Conservation (phyloP, 176 grass and related monocot genomes). For the Chloris gayana region DNA sequence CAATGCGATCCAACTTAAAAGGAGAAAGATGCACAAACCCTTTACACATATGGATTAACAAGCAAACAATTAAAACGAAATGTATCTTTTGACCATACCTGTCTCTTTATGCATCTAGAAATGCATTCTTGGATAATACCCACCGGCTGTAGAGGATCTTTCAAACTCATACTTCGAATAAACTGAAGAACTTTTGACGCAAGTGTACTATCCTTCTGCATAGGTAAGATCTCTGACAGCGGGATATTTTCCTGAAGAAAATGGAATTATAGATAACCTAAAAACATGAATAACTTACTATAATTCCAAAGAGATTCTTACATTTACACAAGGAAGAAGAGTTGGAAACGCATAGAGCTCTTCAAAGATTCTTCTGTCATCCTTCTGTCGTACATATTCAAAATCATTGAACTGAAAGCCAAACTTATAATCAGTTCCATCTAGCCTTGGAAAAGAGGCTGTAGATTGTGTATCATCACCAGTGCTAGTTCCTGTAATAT, state of each 20-base stretch:
- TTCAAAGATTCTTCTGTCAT: slow-evolving; percentile 69
- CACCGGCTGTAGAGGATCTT: slow-evolving; percentile 72
- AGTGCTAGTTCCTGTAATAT: slow-evolving; percentile 41
- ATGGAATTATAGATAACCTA: slow-evolving; percentile 33
- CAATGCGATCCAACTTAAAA: slow-evolving; percentile 82
- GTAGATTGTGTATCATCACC: slow-evolving; percentile 24
- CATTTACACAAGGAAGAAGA: slow-evolving; percentile 82
- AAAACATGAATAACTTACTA: slow-evolving; percentile 28
- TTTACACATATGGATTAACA: slow-evolving; percentile 28
- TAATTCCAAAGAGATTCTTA: slow-evolving; percentile 41
- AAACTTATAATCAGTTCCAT: slow-evolving; percentile 84
- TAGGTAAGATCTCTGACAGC: slow-evolving; percentile 80
- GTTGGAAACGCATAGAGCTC: slow-evolving; percentile 73
- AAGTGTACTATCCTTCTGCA: slow-evolving; percentile 85
- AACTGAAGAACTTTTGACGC: slow-evolving; percentile 82
- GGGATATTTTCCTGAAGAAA: slow-evolving; percentile 63
- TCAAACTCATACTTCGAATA: slow-evolving; percentile 66
- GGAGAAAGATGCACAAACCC: slow-evolving; percentile 13
- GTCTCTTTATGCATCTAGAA: slow-evolving; percentile 74
- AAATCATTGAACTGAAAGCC: slow-evolving; percentile 69
- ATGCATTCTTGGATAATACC: slow-evolving; percentile 93
- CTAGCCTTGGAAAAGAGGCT: slow-evolving; percentile 36
- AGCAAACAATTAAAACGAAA: slow-evolving; percentile 10
- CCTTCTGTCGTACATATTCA: slow-evolving; percentile 54
- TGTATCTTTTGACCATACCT: slow-evolving; percentile 54